These are phyloP conservation scores for Beta lomatogona DNA, from an alignment of 179 eudicot genomes.

Conservation along the genomic window DNA sequence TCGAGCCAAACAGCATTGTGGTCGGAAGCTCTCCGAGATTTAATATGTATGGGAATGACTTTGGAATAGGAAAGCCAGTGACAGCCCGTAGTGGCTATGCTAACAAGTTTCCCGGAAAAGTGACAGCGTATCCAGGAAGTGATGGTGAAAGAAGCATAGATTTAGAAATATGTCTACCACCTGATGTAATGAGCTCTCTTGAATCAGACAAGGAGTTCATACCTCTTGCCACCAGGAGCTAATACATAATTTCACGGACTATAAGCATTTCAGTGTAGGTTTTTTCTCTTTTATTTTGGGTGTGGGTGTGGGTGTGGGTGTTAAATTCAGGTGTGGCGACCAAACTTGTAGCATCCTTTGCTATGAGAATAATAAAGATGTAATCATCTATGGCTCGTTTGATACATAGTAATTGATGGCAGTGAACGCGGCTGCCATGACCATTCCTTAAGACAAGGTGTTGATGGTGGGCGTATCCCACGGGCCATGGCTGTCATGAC, in stretches of 20 bases:
- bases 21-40: slow-evolving; percentile 25
- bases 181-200: slow-evolving; percentile 19
- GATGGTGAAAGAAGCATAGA: slow-evolving; percentile 27
- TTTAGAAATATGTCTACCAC: slow-evolving; percentile 21
- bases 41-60: slow-evolving; percentile 20
- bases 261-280: background rate
- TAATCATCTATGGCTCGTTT: background rate
- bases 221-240: slow-evolving; percentile 1
- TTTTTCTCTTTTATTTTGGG: background rate
- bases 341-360: background rate
- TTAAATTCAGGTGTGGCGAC: background rate
- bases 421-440: too few relatives aligned
- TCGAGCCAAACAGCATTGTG: slow-evolving; percentile 16
- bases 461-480: too few relatives aligned
- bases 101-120: slow-evolving; percentile 25
- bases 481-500: too few relatives aligned
- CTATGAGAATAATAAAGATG: background rate
- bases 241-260: background rate
- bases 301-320: background rate
- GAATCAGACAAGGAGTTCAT: slow-evolving; percentile 29
- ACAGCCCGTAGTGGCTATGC: slow-evolving; percentile 25
- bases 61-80: slow-evolving; percentile 20
- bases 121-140: slow-evolving; percentile 16
- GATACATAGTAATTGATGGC: too few relatives aligned
- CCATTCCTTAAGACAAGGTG: too few relatives aligned